Evolutionary conservation across 2,329 filamentous ascomycete species (phyloP).

Genomic region (Pseudocercospora fijiensis): DNA sequence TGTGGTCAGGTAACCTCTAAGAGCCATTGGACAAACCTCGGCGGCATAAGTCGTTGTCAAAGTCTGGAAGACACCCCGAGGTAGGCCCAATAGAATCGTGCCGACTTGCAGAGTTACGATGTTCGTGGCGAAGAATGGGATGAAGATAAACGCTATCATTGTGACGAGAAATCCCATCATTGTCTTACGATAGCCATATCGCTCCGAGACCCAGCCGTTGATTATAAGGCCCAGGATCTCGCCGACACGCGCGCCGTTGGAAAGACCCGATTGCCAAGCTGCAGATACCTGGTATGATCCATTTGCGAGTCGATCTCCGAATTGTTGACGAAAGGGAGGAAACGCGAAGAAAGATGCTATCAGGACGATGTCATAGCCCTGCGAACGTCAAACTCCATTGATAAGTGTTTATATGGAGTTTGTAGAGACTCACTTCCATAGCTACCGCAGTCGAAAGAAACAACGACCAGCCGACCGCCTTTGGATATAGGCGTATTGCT

Average conservation of each 20-base stretch:
- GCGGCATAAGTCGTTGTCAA: slow-evolving; percentile 62
- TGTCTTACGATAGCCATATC: slow-evolving; percentile 46
- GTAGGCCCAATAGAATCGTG: slow-evolving; percentile 36
- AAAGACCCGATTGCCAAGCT: slow-evolving; percentile 58
- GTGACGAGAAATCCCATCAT: slow-evolving; percentile 58
- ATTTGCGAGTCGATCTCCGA: slow-evolving; percentile 40
- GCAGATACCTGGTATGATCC: slow-evolving; percentile 51
- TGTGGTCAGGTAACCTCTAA: slow-evolving; percentile 58
- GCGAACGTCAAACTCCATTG: not conserved
- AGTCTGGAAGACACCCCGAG: slow-evolving; percentile 33
- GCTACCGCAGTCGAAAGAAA: slow-evolving; percentile 41
- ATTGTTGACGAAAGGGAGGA: slow-evolving; percentile 37
- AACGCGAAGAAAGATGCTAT: slow-evolving; percentile 40
- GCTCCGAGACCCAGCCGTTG: slow-evolving; percentile 64
- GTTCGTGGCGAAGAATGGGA: slow-evolving; percentile 44
- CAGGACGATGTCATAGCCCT: slow-evolving; percentile 42
- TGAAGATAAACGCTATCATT: slow-evolving; percentile 56
- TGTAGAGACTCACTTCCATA: slow-evolving; percentile 36
- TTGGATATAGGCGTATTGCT: slow-evolving; percentile 35
- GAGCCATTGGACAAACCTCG: slow-evolving; percentile 60
- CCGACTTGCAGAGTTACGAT: slow-evolving; percentile 33
- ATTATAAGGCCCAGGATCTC: slow-evolving; percentile 66
- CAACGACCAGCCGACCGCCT: slow-evolving; percentile 42
- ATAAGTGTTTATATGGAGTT: too few relatives aligned
- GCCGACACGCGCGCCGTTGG: slow-evolving; percentile 57